Evolutionary conservation across 352 stramenopile species (phyloP), one percentile per base, ranked within the genome.

Genomic region (Phytophthora quininea): DNA sequence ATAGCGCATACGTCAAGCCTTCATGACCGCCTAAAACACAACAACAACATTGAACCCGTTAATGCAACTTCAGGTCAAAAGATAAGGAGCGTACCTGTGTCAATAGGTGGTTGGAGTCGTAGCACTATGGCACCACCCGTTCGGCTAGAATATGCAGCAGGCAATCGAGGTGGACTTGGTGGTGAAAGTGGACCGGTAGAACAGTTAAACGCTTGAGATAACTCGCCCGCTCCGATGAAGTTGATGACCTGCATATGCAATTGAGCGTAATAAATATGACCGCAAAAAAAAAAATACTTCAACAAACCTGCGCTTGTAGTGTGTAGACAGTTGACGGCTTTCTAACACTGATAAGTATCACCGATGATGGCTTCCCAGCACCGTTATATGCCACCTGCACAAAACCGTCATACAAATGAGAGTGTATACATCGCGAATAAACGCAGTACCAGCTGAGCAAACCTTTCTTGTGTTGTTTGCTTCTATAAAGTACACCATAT

Each of bases 91-190:
- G 12, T 47, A 80, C 78, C 79, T 64, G 65, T 70, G 35, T 91
- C 83, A 58, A 82, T 19, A 9, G 80, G 83, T n/a, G 60, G 51
- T 24, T 72, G 31, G 56, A 80, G 78, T 1, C 47, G 2, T 31
- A 91, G 31, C 3, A 53, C 40, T 50, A 90, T 67, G 4, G 71
- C 52, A 24, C 83, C 83, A 40, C 83, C 79, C 1, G 79, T 88
- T 10, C 31, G 46, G 5, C 12, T 55, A 1, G 51, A 57, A 7
- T 52, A 31, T 27, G 54, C 62, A 7, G 2, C 2, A 8, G 51
- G 61, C 9, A 91, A 54, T n/a, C 56, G 67, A n/a, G 80, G 82
- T 3, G 80, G 76, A 24, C 73, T 61, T 52, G 82, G 76, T 6
- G 64, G 58, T 19, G 82, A 91, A 0, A 87, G 30, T 8, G 52